Base-by-base conservation (phyloP, 2,329 filamentous ascomycete genomes). In the Curvularia spicifera region DNA sequence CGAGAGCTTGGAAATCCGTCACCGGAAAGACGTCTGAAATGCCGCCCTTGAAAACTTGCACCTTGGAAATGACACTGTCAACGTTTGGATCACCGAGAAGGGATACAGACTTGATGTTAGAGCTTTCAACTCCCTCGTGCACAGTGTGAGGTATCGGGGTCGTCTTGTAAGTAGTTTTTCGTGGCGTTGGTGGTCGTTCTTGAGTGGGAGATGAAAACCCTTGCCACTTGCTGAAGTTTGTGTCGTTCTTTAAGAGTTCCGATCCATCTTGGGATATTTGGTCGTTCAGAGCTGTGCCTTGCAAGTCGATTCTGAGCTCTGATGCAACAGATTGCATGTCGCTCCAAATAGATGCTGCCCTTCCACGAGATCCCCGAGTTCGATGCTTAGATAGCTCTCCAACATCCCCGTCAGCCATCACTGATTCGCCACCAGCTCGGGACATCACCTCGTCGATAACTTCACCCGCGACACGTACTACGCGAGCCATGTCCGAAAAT, bases 381-480 rank as follows among this genome's bases (percentile, higher is more conserved):
- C 47, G 47, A 29, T 50, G 35, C 24, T 40, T 50, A 13, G 47
- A 50, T 31, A 24, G 35, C n/a, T 50, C 47, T 20, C 35, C 47
- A 40, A 33, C 44, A 47, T 47, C 44, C 1, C 35, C 47, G 28
- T 62, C 53, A 28, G 58, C 47, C 3, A 57, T 42, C 4, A 59
- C 56, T 5, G 65, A 61, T 18, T 64, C 47, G 1, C 67, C 71
- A 4, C 71, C 71, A 24, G 68, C 69, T 45, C 71, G 66, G 26
- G 70, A 73, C 68, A 73, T 73, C 42, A 74, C 70, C 59, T 74
- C 70, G 40, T 74, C 72, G 31, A 74, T 73, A 22, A 74, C 71
- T 49, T 73, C 72, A 4, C 72, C 72, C 24, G 72, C 72, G 10
- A 73, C 70, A 20, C 71, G 70, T 20, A 74, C 72, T 45, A 74